Base-by-base conservation (phyloP, 2,329 filamentous ascomycete species). In the Talaromyces verruculosus region DNA sequence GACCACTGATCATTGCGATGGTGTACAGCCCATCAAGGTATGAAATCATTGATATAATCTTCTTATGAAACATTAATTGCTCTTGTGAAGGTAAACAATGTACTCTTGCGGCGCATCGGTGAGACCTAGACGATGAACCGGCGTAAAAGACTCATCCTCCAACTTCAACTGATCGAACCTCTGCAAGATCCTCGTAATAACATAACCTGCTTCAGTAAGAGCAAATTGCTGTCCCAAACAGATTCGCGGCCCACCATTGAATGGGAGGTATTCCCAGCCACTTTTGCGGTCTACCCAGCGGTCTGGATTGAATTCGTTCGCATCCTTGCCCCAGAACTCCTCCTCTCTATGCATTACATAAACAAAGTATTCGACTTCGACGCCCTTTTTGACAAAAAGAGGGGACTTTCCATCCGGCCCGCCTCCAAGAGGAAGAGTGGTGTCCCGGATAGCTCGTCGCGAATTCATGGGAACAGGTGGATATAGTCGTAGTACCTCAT, bases 281-380 rank as follows among this genome's bases (percentile, higher is more conserved):
- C 82, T 83, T 6, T 79, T 82, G 81, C 83, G 84, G 0, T 33
- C 25, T 4, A 19, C n/a, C 83, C 83, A 85, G 39, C 83, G 71
- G 62, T 85, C 83, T 0, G 84, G 84, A 5, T 78, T 78, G 66
- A 83, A 85, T 6, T 70, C 66, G 0, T 81, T 75, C 0, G 81
- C 81, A 49, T 84, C 83, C 0, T 72, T 62, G 3, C 82, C 82
- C 73, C 78, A 84, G 67, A 81, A 72, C 39, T 85, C 83, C 51
- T 74, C 75, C 19, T 89, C 86, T 1, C 91, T 87, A 73, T 95
- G 91, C 89, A 94, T 91, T 7, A 86, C 78, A 61, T 91, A 49
- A 3, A 49, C 45, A 49, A 49, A 84, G 81, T 92, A 95, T 55
- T 78, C 82, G 67, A 95, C 81, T 5, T 84, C 77, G 1, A 87